Conservation (phyloP, 345 rosid genomes). For the Hibiscus trionum region DNA sequence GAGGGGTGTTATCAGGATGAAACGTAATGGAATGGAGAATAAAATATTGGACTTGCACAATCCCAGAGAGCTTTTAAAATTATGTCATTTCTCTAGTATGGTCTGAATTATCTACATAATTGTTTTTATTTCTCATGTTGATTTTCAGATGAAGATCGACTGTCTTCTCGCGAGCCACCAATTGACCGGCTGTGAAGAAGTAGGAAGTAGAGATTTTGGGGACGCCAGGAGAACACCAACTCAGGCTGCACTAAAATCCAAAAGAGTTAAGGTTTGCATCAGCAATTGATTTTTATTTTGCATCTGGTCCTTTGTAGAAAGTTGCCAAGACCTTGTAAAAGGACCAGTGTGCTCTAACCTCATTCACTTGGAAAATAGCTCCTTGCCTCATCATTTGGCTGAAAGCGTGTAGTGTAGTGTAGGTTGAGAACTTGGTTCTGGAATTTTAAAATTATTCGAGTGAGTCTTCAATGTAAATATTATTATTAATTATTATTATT, state of each 20-base stretch:
- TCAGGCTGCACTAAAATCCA: not conserved
- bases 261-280: not conserved
- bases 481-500: too few species aligned
- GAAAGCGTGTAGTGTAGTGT: too few species aligned
- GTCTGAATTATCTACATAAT: not conserved
- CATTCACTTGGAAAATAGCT: too few species aligned
- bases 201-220: not conserved
- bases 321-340: too few species aligned
- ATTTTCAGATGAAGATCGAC: conserved; percentile 22
- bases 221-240: not conserved
- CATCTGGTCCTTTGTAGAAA: too few species aligned
- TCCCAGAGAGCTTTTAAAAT: not conserved
- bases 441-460: too few species aligned
- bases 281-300: not conserved
- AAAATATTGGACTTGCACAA: not conserved
- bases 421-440: too few species aligned
- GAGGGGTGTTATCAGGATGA: not conserved
- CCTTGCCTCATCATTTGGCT: too few species aligned
- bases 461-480: too few species aligned
- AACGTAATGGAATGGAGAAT: not conserved
- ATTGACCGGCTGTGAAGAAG: conserved; percentile 15
- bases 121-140: not conserved
- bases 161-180: not conserved
- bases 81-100: not conserved
- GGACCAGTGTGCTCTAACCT: too few species aligned